These are phyloP conservation scores for Tetrapisispora taiwanensis DNA, from an alignment of 805 yeast genomes.

Conservation along the genomic window DNA sequence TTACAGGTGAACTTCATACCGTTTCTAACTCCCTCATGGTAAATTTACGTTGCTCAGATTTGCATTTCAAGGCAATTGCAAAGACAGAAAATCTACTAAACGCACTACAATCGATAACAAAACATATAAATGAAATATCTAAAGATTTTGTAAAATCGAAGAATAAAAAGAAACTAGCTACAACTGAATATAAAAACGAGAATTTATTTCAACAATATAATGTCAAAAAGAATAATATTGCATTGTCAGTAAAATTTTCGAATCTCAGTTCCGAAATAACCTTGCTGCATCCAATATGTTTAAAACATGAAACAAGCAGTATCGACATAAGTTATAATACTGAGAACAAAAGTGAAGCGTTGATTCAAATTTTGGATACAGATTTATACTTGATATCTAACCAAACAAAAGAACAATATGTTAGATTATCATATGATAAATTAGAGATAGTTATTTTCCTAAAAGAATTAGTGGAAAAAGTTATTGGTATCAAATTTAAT, in stretches of 20 bases:
- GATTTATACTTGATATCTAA: conserved; percentile 19
- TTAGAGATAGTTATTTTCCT: conserved; percentile 7
- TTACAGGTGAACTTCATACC: conserved; percentile 14
- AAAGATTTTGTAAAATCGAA: not conserved
- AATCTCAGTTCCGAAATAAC: conserved; percentile 20
- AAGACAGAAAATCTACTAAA: conserved; percentile 11
- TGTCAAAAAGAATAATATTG: not conserved
- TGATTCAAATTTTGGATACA: conserved; percentile 17
- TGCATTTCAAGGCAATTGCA: conserved; percentile 17
- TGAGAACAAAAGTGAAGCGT: conserved; percentile 9
- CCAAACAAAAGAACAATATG: conserved; percentile 21
- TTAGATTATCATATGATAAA: conserved; percentile 19
- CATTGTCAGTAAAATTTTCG: conserved; percentile 4
- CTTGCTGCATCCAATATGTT: conserved; percentile 17
- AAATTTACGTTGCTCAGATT: conserved; percentile 12
- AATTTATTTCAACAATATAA: not conserved
- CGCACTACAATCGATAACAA: not conserved
- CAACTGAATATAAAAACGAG: not conserved
- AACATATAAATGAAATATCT: not conserved
- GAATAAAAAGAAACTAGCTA: not conserved
- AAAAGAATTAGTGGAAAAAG: not conserved
- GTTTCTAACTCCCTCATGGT: conserved; percentile 10
- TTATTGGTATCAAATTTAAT: conserved; percentile 6
- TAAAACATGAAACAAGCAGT: conserved; percentile 17
- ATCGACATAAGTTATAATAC: conserved; percentile 13